These are phyloP conservation scores for Cordyceps farinosa DNA, from an alignment of 2,329 filamentous ascomycete genomes.

Conservation along the genomic window DNA sequence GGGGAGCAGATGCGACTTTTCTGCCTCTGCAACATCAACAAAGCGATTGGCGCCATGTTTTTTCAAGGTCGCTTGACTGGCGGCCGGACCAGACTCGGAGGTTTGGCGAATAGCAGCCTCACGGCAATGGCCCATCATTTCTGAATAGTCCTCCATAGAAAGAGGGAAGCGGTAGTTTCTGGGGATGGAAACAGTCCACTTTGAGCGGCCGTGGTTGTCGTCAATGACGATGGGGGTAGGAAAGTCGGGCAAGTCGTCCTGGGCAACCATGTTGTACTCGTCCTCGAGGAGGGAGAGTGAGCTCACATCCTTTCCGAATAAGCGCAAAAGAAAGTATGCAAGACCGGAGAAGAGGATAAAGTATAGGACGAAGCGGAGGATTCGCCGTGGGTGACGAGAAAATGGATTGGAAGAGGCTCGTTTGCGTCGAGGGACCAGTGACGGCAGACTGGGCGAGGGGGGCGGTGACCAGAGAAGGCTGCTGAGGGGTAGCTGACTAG, in stretches of 20 bases:
- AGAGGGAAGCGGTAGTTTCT: constrained; percentile 64
- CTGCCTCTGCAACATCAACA: constrained; percentile 70
- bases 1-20: constrained; percentile 60
- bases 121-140: constrained; percentile 65
- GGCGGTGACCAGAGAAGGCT: constrained; percentile 65
- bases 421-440: constrained; percentile 61
- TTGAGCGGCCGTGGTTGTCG: constrained; percentile 60
- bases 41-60: constrained; percentile 62
- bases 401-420: constrained; percentile 52
- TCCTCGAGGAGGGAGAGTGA: constrained; percentile 44
- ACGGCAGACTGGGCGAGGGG: constrained; percentile 68
- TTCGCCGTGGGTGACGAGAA: constrained; percentile 50
- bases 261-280: constrained; percentile 64
- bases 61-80: constrained; percentile 39
- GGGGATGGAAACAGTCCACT: constrained; percentile 82
- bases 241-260: constrained; percentile 63
- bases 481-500: constrained; percentile 62
- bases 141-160: constrained; percentile 59
- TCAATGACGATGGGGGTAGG: constrained; percentile 69
- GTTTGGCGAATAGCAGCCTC: constrained; percentile 59
- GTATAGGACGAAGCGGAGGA: constrained; percentile 55
- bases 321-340: constrained; percentile 43
- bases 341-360: constrained; percentile 47
- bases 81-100: constrained; percentile 37
- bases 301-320: constrained; percentile 29